Evolutionary conservation across 495 filamentous ascomycete genomes (phyloP).

Genomic region (Chaetomium tenue): DNA sequence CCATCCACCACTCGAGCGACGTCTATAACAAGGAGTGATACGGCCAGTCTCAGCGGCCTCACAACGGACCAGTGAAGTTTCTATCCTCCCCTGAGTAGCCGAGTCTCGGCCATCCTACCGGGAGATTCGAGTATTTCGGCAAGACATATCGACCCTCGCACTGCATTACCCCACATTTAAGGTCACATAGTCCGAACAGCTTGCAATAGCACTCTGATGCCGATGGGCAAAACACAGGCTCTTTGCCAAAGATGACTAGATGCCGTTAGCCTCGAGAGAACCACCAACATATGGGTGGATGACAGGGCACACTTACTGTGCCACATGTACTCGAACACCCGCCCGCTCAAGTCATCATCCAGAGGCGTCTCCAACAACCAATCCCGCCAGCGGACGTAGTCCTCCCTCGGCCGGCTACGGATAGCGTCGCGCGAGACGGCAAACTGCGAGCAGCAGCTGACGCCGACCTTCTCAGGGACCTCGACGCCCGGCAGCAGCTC

Average conservation of each 20-base stretch:
- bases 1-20: neutral
- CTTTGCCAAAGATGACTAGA: constrained; percentile 43
- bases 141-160: constrained; percentile 38
- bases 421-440: constrained; percentile 58
- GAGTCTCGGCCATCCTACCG: constrained; percentile 39
- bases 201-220: constrained; percentile 63
- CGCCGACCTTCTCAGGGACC: constrained; percentile 48
- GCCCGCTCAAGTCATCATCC: constrained; percentile 56
- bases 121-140: constrained; percentile 35
- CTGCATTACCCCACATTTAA: constrained; percentile 33
- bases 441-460: constrained; percentile 71
- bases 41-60: neutral
- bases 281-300: neutral
- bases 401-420: constrained; percentile 44
- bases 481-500: constrained; percentile 53
- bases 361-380: constrained; percentile 63
- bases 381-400: constrained; percentile 55
- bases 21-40: too few relatives aligned
- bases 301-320: constrained; percentile 57
- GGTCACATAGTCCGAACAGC: constrained; percentile 58
- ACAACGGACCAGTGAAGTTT: constrained; percentile 25
- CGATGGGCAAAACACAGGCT: constrained; percentile 55
- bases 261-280: constrained; percentile 21
- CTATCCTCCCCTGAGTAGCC: constrained; percentile 39
- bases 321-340: constrained; percentile 72